Base-by-base conservation (phyloP, 495 filamentous ascomycete species). In the Penicillium taxi region DNA sequence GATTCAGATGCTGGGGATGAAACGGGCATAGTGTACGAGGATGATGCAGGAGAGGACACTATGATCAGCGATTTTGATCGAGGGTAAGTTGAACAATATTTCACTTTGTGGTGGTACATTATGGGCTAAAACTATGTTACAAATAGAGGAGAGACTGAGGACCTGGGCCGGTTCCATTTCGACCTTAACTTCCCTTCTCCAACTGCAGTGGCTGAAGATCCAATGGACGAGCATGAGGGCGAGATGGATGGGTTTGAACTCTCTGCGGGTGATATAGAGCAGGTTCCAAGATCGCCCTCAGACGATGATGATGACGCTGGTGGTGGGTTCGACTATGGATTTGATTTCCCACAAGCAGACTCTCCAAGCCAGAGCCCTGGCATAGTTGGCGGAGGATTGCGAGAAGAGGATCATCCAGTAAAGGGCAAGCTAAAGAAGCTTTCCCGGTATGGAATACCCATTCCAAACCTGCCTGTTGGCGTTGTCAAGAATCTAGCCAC, bases 401-500 rank as follows among this genome's bases (percentile, higher is more conserved):
- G 63, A 22, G 59, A 66, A 16, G 64, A 69, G 24, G 51, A 50
- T 4, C 26, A 29, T 11, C 26, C 52, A 11, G 11, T 41, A 5
- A 44, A 44, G 19, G 45, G 48, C 22, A 69, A 78, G 40, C 66
- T 69, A 39, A 66, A 69, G 45, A 71, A 78, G 43, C 50, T 83
- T n/a, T 89, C 87, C 2, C 69, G 73, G 37, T 64, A 84, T 47
- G 84, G 86, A 4, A 80, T 84, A 36, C 73, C 78, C 32, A 82
- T 89, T 37, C 82, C 84, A 2, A 80, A 78, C 13, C 62, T 95
- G 20, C 82, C 86, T 2, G 58, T 72, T 9, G 68, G 72, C 0
- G 73, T 85, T 9, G 74, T 91, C 23, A 85, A 84, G 52, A 81
- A 81, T 46, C 59, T 94, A 17, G 85, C 86, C 18, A 81, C 73